Conservation (phyloP, 164 flowering plant genomes). For the Sedum album region DNA sequence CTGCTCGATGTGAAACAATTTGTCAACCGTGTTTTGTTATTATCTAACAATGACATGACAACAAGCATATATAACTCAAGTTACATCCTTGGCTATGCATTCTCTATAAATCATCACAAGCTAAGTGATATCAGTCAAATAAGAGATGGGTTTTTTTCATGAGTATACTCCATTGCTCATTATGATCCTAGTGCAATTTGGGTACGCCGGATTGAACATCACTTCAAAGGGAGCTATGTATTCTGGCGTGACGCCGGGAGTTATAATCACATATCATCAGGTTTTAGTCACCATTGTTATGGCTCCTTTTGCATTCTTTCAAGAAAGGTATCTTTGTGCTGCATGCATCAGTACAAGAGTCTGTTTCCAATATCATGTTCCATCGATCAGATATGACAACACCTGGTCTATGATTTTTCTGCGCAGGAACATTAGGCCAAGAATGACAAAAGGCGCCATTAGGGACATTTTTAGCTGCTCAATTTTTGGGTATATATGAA, state of each 20-base stretch:
- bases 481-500: slow-evolving; percentile 10
- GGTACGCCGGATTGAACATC: slow-evolving; percentile 61
- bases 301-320: slow-evolving; percentile 47
- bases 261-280: slow-evolving; percentile 61
- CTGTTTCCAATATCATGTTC: too few relatives aligned
- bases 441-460: slow-evolving; percentile 3
- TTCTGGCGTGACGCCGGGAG: slow-evolving; percentile 60
- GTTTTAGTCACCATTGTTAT: slow-evolving; percentile 42
- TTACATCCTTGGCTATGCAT: too few relatives aligned
- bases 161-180: too few relatives aligned
- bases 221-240: slow-evolving; percentile 59
- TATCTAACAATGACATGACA: too few relatives aligned
- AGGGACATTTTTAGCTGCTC: slow-evolving; percentile 8
- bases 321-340: slow-evolving; percentile 37
- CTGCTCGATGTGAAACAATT: too few relatives aligned
- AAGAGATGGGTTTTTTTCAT: too few relatives aligned
- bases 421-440: slow-evolving; percentile 9
- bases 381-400: too few relatives aligned
- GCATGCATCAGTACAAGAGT: not conserved
- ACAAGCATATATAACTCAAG: too few relatives aligned
- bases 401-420: not conserved
- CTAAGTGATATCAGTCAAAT: too few relatives aligned
- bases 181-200: slow-evolving; percentile 50
- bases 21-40: too few relatives aligned
- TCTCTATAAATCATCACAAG: too few relatives aligned